These are phyloP conservation scores for Meredithiella fracta DNA, from an alignment of 2,329 filamentous ascomycete genomes.

Conservation along the genomic window DNA sequence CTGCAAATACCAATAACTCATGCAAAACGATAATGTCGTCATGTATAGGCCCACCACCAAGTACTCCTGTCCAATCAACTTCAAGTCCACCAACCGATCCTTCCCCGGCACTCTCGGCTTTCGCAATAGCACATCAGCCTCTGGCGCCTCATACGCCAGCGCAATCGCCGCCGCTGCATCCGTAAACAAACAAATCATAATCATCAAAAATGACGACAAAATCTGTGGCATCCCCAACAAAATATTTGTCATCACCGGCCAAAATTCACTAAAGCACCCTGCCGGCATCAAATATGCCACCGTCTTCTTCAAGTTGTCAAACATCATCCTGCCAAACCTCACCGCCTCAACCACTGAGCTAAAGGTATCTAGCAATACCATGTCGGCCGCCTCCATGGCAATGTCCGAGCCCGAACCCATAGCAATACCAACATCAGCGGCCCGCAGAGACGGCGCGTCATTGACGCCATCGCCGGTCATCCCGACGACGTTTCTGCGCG, in stretches of 20 bases:
- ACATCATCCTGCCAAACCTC: constrained; percentile 93
- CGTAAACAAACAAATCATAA: constrained; percentile 98
- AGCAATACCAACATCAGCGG: constrained; percentile 94
- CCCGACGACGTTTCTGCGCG: constrained; percentile 81
- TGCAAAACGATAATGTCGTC: constrained; percentile 94
- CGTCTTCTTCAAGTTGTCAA: constrained; percentile 99
- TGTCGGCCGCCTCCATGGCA: constrained; percentile 88
- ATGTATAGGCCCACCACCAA: constrained; percentile 57
- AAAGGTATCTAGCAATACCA: constrained; percentile 97
- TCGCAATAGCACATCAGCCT: constrained; percentile 56
- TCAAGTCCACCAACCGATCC: constrained; percentile 57
- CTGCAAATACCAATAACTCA: constrained; percentile 82
- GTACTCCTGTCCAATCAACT: constrained; percentile 57
- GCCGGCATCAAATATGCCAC: constrained; percentile 98
- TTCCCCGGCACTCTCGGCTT: constrained; percentile 51
- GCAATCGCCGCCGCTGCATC: constrained; percentile 57
- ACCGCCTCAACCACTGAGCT: constrained; percentile 97
- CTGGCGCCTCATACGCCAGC: constrained; percentile 60
- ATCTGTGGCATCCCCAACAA: constrained; percentile 98
- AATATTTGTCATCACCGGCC: constrained; percentile 95
- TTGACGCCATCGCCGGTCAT: constrained; percentile 99
- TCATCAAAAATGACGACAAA: constrained; percentile 85
- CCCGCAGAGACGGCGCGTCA: constrained; percentile 92
- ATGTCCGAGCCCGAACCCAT: constrained; percentile 98
- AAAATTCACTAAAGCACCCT: constrained; percentile 87